Conservation (phyloP, 495 filamentous ascomycete genomes). For the Oleoguttula mirabilis region DNA sequence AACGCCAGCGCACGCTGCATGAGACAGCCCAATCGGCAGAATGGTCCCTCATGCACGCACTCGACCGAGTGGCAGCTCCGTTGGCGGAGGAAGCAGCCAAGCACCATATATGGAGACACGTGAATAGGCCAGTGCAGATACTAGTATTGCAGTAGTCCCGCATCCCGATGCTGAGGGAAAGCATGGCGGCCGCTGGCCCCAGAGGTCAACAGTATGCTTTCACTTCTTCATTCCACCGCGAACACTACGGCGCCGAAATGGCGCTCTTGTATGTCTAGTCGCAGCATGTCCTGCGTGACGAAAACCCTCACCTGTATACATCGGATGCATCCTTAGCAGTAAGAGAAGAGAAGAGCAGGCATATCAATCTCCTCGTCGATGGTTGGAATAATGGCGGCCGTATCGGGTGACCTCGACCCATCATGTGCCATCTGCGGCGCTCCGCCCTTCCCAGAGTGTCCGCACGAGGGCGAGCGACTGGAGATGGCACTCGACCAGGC, state of each 20-base stretch:
- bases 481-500: constrained; percentile 15
- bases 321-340: neutral
- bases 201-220: neutral
- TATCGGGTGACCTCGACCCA: constrained; percentile 8
- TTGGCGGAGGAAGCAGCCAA: neutral
- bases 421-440: constrained; percentile 19
- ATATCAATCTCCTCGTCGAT: too few species aligned
- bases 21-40: constrained; percentile 9
- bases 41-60: constrained; percentile 2
- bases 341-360: neutral
- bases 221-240: too few species aligned
- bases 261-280: neutral
- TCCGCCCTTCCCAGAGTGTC: constrained; percentile 13
- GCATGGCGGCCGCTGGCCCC: neutral
- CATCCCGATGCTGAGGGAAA: neutral
- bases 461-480: constrained; percentile 16
- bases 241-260: too few species aligned
- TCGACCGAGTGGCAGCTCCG: neutral
- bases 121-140: constrained; percentile 1
- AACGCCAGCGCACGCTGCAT: constrained; percentile 15
- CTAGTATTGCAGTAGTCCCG: constrained; percentile 8
- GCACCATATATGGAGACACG: constrained; percentile 10
- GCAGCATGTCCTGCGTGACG: neutral
- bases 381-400: neutral
- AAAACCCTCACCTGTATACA: neutral